Base-by-base conservation (phyloP, 768 basidiomycete species). In the Zangia roseola region DNA sequence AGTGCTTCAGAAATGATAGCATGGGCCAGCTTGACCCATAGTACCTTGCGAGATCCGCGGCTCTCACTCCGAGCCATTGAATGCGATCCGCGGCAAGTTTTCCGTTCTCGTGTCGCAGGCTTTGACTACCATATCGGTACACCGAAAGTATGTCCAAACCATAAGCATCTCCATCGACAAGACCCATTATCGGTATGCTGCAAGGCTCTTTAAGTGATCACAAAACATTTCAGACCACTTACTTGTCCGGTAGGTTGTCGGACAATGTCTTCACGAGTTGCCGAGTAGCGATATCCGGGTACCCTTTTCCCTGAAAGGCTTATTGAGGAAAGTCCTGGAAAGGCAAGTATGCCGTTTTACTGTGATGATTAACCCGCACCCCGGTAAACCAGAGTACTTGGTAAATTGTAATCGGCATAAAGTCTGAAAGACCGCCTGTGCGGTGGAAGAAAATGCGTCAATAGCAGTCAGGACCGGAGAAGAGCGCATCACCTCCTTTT, bases 111-210 rank as follows among this genome's bases (percentile, higher is more conserved):
- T 90, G 88, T 36, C 74, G 74, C 68, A 93, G 75, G 31, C 70
- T 71, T 42, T 65, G 69, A 49, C 92, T 94, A 10, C 97, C 97
- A 58, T 79, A 81, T 52, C 81, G 88, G 71, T 92, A 97, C 9
- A 90, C 87, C 0, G 88, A 87, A 12, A 94, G 78, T 53, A 99
- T 97, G 53, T 95, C 92, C 36, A 98, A 64, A 2, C 97, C 97
- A 64, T 90, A 90, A 0, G 94, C 86, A 64, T 99, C 97, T 0
- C 81, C 86, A 60, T 99, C 97, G 6, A 98, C 88, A 30, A 98
- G 68, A 2, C 79, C 86, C 43, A 88, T 63, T 40, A 97, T 77
- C 0, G 89, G 89, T 30, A 89, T 72, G 6, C 94, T 97, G 59
- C 12, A 35, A 45, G 16, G 39, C 26, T 23, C 50, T 34, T 35